These are phyloP conservation scores for Penicillium sp. DNA, from an alignment of 2,329 filamentous ascomycete genomes.

Conservation along the genomic window DNA sequence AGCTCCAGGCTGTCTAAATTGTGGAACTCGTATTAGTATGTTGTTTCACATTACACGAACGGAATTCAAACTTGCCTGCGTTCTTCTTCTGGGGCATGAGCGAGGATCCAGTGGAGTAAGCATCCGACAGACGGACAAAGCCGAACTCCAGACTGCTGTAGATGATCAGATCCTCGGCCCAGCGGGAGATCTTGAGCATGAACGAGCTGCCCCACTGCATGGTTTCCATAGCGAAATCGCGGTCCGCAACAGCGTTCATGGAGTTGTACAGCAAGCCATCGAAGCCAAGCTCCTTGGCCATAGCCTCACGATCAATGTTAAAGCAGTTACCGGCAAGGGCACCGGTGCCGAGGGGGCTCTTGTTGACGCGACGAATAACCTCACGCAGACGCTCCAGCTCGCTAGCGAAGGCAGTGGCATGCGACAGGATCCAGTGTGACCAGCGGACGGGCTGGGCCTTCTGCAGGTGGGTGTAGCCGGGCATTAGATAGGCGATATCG, in stretches of 20 bases:
- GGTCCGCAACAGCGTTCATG: conserved; percentile 70
- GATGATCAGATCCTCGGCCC: conserved; percentile 83
- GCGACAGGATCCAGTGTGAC: conserved; percentile 77
- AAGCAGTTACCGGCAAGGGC: conserved; percentile 81
- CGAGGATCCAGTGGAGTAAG: conserved; percentile 72
- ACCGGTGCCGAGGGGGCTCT: conserved; percentile 67
- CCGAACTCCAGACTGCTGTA: conserved; percentile 74
- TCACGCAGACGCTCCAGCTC: conserved; percentile 77
- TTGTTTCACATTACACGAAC: not conserved
- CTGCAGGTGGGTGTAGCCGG: conserved; percentile 84
- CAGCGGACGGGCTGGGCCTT: conserved; percentile 77
- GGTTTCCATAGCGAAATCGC: conserved; percentile 79
- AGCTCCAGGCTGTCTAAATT: conserved; percentile 65
- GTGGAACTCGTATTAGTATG: not conserved
- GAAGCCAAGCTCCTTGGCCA: conserved; percentile 79
- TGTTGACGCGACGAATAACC: conserved; percentile 71
- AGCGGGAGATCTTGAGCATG: conserved; percentile 76
- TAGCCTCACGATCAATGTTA: conserved; percentile 72
- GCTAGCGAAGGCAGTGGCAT: conserved; percentile 66
- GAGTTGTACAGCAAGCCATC: conserved; percentile 72
- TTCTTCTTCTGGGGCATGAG: conserved; percentile 88
- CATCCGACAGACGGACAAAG: conserved; percentile 72
- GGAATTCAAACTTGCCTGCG: conserved; percentile 27
- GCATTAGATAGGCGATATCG: conserved; percentile 77
- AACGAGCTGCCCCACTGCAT: conserved; percentile 77